Base-by-base conservation (phyloP, 306 rosid species). In the Citrullus mucosospermus region DNA sequence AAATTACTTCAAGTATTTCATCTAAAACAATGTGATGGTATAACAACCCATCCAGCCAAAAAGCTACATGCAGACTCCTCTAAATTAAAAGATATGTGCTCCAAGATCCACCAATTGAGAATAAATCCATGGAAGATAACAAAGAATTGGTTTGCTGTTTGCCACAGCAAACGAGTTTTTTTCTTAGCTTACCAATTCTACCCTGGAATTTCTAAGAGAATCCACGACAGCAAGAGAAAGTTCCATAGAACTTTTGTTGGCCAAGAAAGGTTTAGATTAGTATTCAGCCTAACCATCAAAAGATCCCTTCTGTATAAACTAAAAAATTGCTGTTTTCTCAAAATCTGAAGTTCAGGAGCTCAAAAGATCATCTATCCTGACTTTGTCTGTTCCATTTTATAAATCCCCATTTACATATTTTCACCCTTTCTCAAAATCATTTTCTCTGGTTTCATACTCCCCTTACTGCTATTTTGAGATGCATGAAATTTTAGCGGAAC, bases 401-500 rank as follows among this genome's bases (percentile, higher is more conserved):
- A 44, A 68, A 71, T 28, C 28, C 41, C 59, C 77, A 46, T 28
- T 48, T 25, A 28, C 18, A 13, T 71, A 46, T 48, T 71, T 68
- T 48, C 77, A 28, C 6, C 54, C 54, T 48, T 53, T 48, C 77
- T 48, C 36, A 0, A 25, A 28, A 48, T 13, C 11, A 0, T 44
- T 69, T 44, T 10, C 36, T 22, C 76, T 48, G 77, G 32, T 22
- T 68, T 28, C 75, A 18, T 68, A 68, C 18, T 68, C 12, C 13
- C 32, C 34, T 38, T 67, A 41, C 53, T 18, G 10, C 20, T n/a
- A 41, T 68, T 22, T 20, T 32, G 39, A 74, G 8, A 80, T 60
- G 67, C 76, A 17, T 73, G 67, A 85, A 74, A 54, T n/a, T 32
- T 75, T 28, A 48, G 48, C 22, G 68, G 36, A 78, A 83, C 56